Evolutionary conservation across 441 rosid species (phyloP).

Genomic region (Populus tomentosa): DNA sequence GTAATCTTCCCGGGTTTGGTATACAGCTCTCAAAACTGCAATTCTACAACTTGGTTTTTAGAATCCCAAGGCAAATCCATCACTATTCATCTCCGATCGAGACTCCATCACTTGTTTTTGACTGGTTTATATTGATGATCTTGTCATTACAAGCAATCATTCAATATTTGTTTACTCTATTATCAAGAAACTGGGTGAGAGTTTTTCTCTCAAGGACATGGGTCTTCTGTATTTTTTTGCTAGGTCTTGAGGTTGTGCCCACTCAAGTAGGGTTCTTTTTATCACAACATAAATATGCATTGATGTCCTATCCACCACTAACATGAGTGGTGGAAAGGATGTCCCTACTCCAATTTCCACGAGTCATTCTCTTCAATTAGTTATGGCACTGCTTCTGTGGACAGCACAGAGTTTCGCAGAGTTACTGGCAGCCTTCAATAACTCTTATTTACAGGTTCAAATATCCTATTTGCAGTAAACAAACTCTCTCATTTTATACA

Average conservation of each 20-base stretch:
- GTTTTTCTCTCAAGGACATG: background rate
- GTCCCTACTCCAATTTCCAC: background rate
- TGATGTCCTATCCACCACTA: background rate
- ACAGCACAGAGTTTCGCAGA: background rate
- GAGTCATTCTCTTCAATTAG: background rate
- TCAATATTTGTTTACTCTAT: background rate
- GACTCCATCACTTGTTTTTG: background rate
- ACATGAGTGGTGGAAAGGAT: background rate
- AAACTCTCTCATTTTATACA: background rate
- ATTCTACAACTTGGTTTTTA: background rate
- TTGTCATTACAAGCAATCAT: background rate
- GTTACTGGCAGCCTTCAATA: no score
- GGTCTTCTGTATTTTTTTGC: background rate
- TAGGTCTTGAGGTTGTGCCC: background rate
- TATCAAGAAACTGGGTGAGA: background rate
- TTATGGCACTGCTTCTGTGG: background rate
- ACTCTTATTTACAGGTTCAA: no score
- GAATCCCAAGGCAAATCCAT: background rate
- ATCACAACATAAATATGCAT: background rate
- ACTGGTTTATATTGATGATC: background rate
- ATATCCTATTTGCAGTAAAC: no score
- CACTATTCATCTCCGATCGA: background rate
- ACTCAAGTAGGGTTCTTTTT: background rate
- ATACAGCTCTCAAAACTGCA: background rate
- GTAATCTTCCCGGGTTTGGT: background rate